Evolutionary conservation across 2,329 filamentous ascomycete genomes (phyloP).

Genomic region (Dendryphion nanum): DNA sequence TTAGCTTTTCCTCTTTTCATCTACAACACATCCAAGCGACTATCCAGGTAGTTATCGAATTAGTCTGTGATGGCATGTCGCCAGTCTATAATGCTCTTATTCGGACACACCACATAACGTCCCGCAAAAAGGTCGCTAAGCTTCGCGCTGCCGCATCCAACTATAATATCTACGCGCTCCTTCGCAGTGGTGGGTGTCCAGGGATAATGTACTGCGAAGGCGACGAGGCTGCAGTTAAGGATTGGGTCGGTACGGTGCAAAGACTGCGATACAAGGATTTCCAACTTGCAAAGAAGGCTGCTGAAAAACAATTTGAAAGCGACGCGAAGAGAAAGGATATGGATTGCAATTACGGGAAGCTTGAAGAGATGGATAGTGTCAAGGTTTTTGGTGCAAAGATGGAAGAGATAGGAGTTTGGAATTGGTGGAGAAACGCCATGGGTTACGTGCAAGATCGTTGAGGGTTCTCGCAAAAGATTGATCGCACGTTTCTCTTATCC

Average conservation of each 20-base stretch:
- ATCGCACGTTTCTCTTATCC: too few species aligned
- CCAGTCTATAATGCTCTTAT: constrained; percentile 60
- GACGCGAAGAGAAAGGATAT: constrained; percentile 1
- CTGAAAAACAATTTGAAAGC: constrained; percentile 24
- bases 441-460: constrained; percentile 47
- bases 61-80: constrained; percentile 10
- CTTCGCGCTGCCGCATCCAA: constrained; percentile 64
- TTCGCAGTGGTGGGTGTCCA: constrained; percentile 66
- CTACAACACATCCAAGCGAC: too few species aligned
- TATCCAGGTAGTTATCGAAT: too few species aligned
- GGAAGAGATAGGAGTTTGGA: constrained; percentile 57
- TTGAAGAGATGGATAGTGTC: constrained; percentile 61
- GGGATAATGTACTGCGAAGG: constrained; percentile 79
- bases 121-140: constrained; percentile 67
- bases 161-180: constrained; percentile 61
- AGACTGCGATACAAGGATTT: constrained; percentile 71
- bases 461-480: too few species aligned
- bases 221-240: constrained; percentile 53
- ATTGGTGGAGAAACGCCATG: constrained; percentile 71
- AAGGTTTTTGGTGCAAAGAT: constrained; percentile 64
- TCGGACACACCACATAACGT: constrained; percentile 78
- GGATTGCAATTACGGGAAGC: constrained; percentile 25
- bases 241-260: constrained; percentile 66
- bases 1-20: not conserved
- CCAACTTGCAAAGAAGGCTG: constrained; percentile 59